Evolutionary conservation across 1,139 yeast genomes (phyloP).

Genomic region (Candida dubliniensis): DNA sequence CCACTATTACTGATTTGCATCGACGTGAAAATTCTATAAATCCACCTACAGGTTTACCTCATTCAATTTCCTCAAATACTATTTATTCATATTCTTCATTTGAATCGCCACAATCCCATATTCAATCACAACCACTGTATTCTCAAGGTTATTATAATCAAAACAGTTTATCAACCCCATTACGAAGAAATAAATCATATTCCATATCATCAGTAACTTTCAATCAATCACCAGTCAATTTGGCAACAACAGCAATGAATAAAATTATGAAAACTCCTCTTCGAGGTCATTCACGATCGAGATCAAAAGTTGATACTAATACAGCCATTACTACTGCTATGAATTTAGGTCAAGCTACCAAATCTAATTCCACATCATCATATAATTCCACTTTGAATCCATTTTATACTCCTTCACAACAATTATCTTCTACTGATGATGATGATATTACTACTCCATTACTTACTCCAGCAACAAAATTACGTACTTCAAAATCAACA

Average conservation of each 20-base stretch:
- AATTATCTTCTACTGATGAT: slow-evolving; percentile 39
- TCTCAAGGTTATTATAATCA: slow-evolving; percentile 15
- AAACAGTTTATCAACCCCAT: slow-evolving; percentile 28
- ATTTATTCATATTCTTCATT: slow-evolving; percentile 44
- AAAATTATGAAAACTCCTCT: slow-evolving; percentile 34
- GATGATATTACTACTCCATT: slow-evolving; percentile 34
- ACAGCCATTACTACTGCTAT: slow-evolving; percentile 14
- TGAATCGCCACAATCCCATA: slow-evolving; percentile 21
- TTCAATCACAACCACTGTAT: slow-evolving; percentile 12
- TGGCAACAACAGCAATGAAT: slow-evolving; percentile 15
- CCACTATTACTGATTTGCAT: slow-evolving; percentile 9
- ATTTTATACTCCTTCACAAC: slow-evolving; percentile 45
- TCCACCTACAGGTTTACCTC: slow-evolving; percentile 26
- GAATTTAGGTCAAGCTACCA: slow-evolving; percentile 18
- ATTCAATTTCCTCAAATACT: slow-evolving; percentile 35
- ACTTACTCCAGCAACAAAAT: slow-evolving; percentile 25
- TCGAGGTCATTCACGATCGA: slow-evolving; percentile 41
- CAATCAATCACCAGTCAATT: slow-evolving; percentile 24
- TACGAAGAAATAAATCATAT: slow-evolving; percentile 34
- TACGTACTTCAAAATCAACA: slow-evolving; percentile 10
- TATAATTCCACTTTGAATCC: slow-evolving; percentile 33
- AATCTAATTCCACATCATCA: slow-evolving; percentile 19
- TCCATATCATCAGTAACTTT: slow-evolving; percentile 23
- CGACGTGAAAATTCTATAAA: slow-evolving; percentile 16
- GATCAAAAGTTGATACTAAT: slow-evolving; percentile 39